A percentile compares a stretch with the other conserved stretches of the same genome.
Conservation (phyloP, 495 filamentous ascomycete species). For the Penicillium canariense region DNA sequence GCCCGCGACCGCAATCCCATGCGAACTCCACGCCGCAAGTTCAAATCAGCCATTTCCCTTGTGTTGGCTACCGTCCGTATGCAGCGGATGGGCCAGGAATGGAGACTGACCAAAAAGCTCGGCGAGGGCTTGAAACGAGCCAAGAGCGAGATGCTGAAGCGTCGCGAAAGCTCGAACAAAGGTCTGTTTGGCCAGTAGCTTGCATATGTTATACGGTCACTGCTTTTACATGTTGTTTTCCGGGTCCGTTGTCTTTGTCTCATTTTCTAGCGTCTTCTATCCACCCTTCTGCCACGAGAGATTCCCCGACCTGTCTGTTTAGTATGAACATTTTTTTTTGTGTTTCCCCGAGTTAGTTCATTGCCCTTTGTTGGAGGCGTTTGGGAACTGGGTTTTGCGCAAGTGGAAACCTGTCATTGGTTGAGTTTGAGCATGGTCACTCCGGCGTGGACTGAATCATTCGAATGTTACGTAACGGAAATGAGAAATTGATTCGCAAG, state of each 20-base stretch:
- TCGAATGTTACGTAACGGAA: not conserved
- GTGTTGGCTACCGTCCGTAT: slow-evolving; percentile 57
- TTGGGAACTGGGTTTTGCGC: slow-evolving; percentile 1
- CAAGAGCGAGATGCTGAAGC: slow-evolving; percentile 44
- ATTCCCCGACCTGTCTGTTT: slow-evolving; percentile 30
- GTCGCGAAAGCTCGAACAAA: slow-evolving; percentile 36
- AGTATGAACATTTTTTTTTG: slow-evolving; percentile 16
- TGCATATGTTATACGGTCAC: not conserved
- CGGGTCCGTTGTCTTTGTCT: slow-evolving; percentile 15
- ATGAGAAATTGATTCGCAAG: slow-evolving; percentile 4
- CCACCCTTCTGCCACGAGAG: slow-evolving; percentile 25
- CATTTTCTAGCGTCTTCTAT: slow-evolving; percentile 22
- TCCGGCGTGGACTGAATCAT: slow-evolving; percentile 11
- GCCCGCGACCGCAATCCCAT: slow-evolving; percentile 29
- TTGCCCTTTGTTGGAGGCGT: slow-evolving; percentile 11
- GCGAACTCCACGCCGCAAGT: slow-evolving; percentile 39
- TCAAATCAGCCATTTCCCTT: slow-evolving; percentile 50
- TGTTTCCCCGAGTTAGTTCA: not conserved
- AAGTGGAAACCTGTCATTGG: slow-evolving; percentile 9
- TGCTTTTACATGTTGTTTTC: slow-evolving; percentile 12
- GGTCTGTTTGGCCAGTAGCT: slow-evolving; percentile 15
- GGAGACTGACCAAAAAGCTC: slow-evolving; percentile 47
- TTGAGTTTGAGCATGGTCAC: slow-evolving; percentile 17
- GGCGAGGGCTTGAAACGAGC: slow-evolving; percentile 46
- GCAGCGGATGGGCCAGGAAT: slow-evolving; percentile 51